Percentiles rank a stretch among this genome's conserved stretches.
phyloP scores from a whole-genome alignment of 176 grass and related monocot species.

The Rhynchospora breviuscula region DNA sequence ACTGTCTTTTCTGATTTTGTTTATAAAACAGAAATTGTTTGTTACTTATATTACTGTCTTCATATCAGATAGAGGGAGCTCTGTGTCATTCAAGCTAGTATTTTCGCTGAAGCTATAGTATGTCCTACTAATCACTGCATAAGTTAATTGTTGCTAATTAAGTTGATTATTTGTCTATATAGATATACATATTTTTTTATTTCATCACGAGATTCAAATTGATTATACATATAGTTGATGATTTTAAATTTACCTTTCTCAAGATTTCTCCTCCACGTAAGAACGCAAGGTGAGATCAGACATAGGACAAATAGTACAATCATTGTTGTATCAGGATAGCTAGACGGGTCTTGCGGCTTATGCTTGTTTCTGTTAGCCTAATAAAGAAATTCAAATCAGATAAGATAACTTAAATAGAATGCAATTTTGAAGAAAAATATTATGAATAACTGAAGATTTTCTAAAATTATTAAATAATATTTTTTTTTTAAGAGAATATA shows the following conservation, averaged over 20 bases:
- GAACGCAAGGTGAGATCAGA: not conserved
- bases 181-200: too few relatives aligned
- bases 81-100: not conserved
- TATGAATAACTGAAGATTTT: not conserved
- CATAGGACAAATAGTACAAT: not conserved
- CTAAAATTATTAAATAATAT: not conserved
- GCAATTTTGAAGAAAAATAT: too few relatives aligned
- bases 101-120: not conserved
- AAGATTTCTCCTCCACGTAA: not conserved
- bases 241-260: slow-evolving; percentile 1
- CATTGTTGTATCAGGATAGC: not conserved
- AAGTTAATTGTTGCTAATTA: not conserved
- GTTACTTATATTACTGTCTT: slow-evolving; percentile 30
- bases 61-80: slow-evolving; percentile 17
- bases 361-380: slow-evolving; percentile 14
- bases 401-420: too few relatives aligned
- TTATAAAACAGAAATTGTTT: slow-evolving; percentile 32
- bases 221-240: not conserved
- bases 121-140: not conserved
- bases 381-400: not conserved
- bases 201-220: not conserved
- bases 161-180: not conserved
- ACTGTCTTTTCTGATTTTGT: slow-evolving; percentile 44
- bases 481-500: too few relatives aligned
- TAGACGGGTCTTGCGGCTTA: not conserved